Evolutionary conservation across 164 flowering plant genomes (phyloP).

Genomic region (Malania oleifera): DNA sequence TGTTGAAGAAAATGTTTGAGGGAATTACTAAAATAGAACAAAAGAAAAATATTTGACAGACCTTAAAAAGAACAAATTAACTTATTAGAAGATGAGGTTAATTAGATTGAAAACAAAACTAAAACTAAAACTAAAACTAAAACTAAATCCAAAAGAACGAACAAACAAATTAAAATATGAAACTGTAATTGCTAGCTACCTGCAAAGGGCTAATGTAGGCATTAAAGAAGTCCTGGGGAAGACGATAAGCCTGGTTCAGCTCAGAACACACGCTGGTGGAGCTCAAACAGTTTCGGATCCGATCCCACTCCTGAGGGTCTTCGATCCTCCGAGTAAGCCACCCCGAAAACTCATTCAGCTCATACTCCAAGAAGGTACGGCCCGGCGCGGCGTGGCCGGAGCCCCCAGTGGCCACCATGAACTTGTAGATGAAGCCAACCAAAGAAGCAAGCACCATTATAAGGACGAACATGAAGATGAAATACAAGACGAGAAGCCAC

Average conservation of each 20-base stretch:
- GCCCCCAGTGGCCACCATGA: background rate
- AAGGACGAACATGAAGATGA: background rate
- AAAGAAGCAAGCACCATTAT: background rate
- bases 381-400: background rate
- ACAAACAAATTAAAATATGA: background rate
- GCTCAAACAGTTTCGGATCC: background rate
- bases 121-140: too few relatives aligned
- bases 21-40: too few relatives aligned
- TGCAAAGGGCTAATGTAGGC: background rate
- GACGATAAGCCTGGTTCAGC: background rate
- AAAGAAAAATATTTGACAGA: too few relatives aligned
- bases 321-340: background rate
- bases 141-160: too few relatives aligned
- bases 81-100: too few relatives aligned
- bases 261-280: background rate
- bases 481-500: background rate
- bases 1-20: too few relatives aligned
- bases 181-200: too few relatives aligned
- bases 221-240: conserved; percentile 1
- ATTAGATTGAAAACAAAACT: too few relatives aligned
- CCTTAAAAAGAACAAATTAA: too few relatives aligned
- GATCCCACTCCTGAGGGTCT: background rate
- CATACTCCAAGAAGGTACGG: background rate
- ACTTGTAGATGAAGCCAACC: conserved; percentile 1
- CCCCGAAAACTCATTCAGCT: background rate